A percentile compares a stretch with the other conserved stretches of the same genome.
These are phyloP conservation scores for Fagus sylvatica DNA, from an alignment of 306 rosid species.

Conservation along the genomic window DNA sequence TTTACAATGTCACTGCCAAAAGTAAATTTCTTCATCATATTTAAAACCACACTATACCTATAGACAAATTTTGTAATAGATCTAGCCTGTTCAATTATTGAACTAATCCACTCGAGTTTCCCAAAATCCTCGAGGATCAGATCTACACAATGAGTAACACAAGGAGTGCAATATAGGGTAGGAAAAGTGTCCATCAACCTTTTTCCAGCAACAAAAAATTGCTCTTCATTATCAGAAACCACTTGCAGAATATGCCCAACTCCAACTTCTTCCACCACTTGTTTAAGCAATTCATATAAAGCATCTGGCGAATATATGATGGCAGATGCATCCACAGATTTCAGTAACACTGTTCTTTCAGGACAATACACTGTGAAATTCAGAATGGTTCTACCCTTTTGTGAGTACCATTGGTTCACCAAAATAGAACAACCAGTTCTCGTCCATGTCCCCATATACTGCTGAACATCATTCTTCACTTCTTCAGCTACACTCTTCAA, in stretches of 20 bases:
- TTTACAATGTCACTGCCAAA: conserved; percentile 74
- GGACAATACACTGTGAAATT: conserved; percentile 63
- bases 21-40: conserved; percentile 75
- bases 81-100: conserved; percentile 73
- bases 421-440: conserved; percentile 81
- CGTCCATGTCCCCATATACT: conserved; percentile 61
- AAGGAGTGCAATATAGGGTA: conserved; percentile 77
- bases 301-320: conserved; percentile 42
- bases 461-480: conserved; percentile 58
- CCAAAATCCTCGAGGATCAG: conserved; percentile 78
- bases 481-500: conserved; percentile 79
- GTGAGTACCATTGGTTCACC: conserved; percentile 67
- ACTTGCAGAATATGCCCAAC: conserved; percentile 78
- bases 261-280: conserved; percentile 80
- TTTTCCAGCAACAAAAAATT: conserved; percentile 61
- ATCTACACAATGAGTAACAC: conserved; percentile 63
- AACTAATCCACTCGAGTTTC: conserved; percentile 67
- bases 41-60: conserved; percentile 62
- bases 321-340: conserved; percentile 71
- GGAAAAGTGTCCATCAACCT: conserved; percentile 68
- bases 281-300: conserved; percentile 64
- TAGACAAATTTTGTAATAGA: conserved; percentile 79
- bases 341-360: conserved; percentile 67
- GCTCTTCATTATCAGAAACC: conserved; percentile 61
- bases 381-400: conserved; percentile 48